Evolutionary conservation across 169 alveolate genomes (phyloP).

Genomic region (Cryptosporidium sp.): DNA sequence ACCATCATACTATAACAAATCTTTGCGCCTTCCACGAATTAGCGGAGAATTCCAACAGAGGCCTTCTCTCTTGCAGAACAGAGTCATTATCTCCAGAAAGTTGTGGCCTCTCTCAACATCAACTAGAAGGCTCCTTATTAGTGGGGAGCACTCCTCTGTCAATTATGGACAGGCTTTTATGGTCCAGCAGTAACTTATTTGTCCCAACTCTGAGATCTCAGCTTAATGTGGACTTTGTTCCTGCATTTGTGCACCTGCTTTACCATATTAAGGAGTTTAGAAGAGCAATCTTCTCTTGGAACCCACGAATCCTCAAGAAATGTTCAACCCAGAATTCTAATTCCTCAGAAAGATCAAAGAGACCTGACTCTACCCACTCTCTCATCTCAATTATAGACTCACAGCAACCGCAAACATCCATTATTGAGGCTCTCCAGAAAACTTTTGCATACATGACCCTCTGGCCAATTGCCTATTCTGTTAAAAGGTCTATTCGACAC

Average conservation of each 20-base stretch:
- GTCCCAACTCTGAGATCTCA: constrained; percentile 83
- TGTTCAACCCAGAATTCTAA: background rate
- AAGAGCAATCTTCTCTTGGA: constrained; percentile 79
- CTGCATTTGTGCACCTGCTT: constrained; percentile 80
- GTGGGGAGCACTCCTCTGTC: constrained; percentile 28
- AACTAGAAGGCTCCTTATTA: background rate
- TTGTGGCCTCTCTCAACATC: constrained; percentile 67
- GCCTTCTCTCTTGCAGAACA: background rate
- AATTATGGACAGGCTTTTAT: constrained; percentile 62
- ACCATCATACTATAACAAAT: background rate
- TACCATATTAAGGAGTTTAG: constrained; percentile 87
- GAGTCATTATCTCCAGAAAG: constrained; percentile 54
- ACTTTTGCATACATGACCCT: constrained; percentile 88
- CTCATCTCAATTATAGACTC: background rate
- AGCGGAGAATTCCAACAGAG: constrained; percentile 43
- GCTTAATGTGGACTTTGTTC: constrained; percentile 81
- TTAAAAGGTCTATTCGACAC: constrained; percentile 61
- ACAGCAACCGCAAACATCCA: constrained; percentile 39
- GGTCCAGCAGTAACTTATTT: constrained; percentile 77
- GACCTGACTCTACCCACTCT: constrained; percentile 16
- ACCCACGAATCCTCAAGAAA: constrained; percentile 6
- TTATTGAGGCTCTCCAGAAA: constrained; percentile 86
- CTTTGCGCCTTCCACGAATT: constrained; percentile 62
- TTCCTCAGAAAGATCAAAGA: constrained; percentile 35
- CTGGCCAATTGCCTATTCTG: constrained; percentile 84